phyloP scores from a whole-genome alignment of 2,329 filamentous ascomycete species.

The Botrytis galanthina region DNA sequence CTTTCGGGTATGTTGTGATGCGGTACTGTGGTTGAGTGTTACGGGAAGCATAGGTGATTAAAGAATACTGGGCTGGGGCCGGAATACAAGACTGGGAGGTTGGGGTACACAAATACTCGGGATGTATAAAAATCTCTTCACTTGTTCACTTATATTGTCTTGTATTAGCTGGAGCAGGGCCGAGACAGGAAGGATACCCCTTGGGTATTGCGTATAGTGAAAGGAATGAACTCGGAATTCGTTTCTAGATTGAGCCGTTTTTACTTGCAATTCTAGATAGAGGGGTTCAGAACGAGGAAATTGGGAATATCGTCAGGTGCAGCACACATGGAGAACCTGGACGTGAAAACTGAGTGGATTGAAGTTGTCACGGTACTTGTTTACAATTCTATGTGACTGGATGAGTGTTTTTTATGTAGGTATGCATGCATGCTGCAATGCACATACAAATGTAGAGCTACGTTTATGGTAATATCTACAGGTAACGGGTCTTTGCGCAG shows the following conservation, averaged over 20 bases:
- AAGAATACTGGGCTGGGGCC: not conserved
- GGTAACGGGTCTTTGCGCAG: conserved; percentile 5
- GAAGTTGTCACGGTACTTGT: not conserved
- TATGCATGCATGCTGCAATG: conserved; percentile 7
- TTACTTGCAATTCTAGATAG: not conserved
- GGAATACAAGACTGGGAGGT: not conserved
- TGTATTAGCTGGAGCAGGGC: conserved; percentile 8
- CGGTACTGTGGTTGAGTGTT: not conserved
- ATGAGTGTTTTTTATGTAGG: not conserved
- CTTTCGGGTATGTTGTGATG: conserved; percentile 12
- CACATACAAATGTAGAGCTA: conserved; percentile 1
- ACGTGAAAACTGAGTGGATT: not conserved
- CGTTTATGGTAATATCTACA: not conserved
- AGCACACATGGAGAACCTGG: not conserved
- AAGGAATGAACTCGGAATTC: not conserved
- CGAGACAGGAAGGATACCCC: not conserved
- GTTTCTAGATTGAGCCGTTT: not conserved
- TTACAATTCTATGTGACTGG: not conserved
- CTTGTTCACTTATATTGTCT: not conserved
- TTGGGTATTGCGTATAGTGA: not conserved
- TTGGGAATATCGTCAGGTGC: not conserved
- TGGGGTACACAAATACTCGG: conserved; percentile 3
- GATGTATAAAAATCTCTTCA: not conserved
- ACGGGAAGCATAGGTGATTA: not conserved
- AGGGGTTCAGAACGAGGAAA: not conserved